Base-by-base conservation (phyloP, 2,329 filamentous ascomycete genomes). In the Cucurbitaria berberidis region DNA sequence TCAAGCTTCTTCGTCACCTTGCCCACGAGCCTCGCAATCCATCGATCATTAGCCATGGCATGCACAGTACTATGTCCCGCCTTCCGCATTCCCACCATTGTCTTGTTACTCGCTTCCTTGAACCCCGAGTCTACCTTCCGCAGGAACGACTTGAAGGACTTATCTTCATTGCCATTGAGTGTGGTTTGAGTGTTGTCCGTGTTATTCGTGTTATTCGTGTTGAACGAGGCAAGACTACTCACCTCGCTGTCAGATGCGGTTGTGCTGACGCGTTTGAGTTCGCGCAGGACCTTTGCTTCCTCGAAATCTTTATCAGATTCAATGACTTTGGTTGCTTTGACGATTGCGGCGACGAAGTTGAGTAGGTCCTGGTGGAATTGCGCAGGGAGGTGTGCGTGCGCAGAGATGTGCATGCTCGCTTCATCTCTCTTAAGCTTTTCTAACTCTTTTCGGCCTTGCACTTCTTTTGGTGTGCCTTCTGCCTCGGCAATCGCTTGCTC, bases 301-400 rank as follows among this genome's bases (percentile, higher is more conserved):
- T 77, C 76, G 22, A 74, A 69, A 18, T 77, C 76, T 52, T 78
- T 81, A 59, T 83, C 81, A 22, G 80, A 69, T 59, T 84, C 82
- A 40, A 83, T 81, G 32, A 84, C 76, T 56, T 84, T 84, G n/a
- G 78, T 83, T 0, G 82, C 81, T 61, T 84, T 84, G n/a, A 83
- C 77, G 1, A 83, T 70, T 1, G 81, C 81, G 1, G 81, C 81
- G n/a, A 80, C 70, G 64, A 83, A 84, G 59, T 82, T 79, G 45
- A 84, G 77, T 3, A 84, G 70, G 18, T 78, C 76, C 54, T 83
- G 81, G 51, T 82, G 76, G 53, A 84, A 81, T 3, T 73, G 68
- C 1, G 79, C 79, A 0, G 82, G 82, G 1, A 84, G 67, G 36
- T 77, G 76, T 3, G 73, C 80, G 52, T 83, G 81, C 1, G 79